Evolutionary conservation across 352 stramenopile species (phyloP).

Genomic region (Phytophthora pini): DNA sequence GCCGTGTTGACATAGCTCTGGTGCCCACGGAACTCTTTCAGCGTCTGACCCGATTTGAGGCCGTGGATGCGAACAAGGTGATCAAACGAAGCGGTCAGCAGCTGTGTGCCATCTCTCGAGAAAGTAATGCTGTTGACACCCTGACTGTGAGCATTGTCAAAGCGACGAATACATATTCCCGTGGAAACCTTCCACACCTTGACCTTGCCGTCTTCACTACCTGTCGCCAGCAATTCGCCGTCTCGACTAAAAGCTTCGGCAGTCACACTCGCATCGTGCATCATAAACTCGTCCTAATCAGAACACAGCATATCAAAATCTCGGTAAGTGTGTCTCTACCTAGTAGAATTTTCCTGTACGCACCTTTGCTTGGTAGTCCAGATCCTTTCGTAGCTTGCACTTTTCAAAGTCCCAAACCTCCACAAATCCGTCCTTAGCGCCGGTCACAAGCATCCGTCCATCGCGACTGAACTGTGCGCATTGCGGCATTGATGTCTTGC

Average conservation of each 20-base stretch:
- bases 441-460: conserved; percentile 90
- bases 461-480: conserved; percentile 90
- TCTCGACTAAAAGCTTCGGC: conserved; percentile 90
- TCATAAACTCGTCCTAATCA: conserved; percentile 91
- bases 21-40: conserved; percentile 96
- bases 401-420: conserved; percentile 95
- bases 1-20: conserved; percentile 92
- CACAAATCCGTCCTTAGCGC: conserved; percentile 95
- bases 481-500: conserved; percentile 82
- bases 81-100: conserved; percentile 92
- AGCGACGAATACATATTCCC: conserved; percentile 90
- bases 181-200: conserved; percentile 94
- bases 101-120: conserved; percentile 89
- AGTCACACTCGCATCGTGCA: conserved; percentile 90
- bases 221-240: conserved; percentile 88
- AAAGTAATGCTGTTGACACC: conserved; percentile 90
- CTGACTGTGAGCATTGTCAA: conserved; percentile 83
- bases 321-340: background rate
- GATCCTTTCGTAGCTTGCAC: conserved; percentile 89
- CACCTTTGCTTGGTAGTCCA: conserved; percentile 93
- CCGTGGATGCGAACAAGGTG: conserved; percentile 93
- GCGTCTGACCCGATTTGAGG: conserved; percentile 89
- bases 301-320: conserved; percentile 1
- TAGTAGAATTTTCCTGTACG: background rate
- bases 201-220: conserved; percentile 85